Evolutionary conservation across 2,329 filamentous ascomycete genomes (phyloP).

Genomic region (Talaromyces sp.): DNA sequence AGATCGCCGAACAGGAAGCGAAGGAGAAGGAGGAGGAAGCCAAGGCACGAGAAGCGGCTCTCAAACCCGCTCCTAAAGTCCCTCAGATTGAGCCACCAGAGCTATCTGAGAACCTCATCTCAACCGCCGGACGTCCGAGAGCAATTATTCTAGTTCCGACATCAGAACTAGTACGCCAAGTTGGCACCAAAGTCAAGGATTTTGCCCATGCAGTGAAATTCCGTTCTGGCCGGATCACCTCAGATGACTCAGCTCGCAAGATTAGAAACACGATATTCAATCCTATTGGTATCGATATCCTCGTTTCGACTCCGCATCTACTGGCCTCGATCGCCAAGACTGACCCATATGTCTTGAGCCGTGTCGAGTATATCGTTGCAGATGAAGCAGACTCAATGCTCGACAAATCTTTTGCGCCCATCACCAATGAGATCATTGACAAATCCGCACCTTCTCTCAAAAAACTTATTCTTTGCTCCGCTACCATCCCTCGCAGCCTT

Average conservation of each 20-base stretch:
- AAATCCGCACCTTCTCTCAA: conserved; percentile 74
- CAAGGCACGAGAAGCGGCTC: conserved; percentile 51
- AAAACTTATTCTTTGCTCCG: conserved; percentile 88
- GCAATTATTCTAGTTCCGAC: conserved; percentile 87
- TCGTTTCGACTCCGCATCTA: conserved; percentile 85
- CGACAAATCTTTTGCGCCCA: conserved; percentile 84
- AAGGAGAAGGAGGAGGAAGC: conserved; percentile 51
- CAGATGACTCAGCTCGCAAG: conserved; percentile 67
- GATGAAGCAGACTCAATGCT: conserved; percentile 96
- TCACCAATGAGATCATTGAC: conserved; percentile 78
- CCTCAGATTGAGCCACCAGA: conserved; percentile 59
- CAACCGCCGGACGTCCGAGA: conserved; percentile 70
- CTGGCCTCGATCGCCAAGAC: conserved; percentile 81
- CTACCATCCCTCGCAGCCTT: conserved; percentile 86
- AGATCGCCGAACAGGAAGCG: conserved; percentile 60
- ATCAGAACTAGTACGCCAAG: conserved; percentile 84
- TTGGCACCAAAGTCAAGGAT: conserved; percentile 73
- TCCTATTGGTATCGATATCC: conserved; percentile 73
- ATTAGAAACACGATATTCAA: conserved; percentile 84
- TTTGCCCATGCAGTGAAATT: conserved; percentile 85
- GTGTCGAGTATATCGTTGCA: conserved; percentile 80
- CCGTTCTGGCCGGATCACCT: conserved; percentile 76
- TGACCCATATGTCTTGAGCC: conserved; percentile 88
- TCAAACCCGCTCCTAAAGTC: conserved; percentile 50
- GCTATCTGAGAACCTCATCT: conserved; percentile 56